Evolutionary conservation across 495 filamentous ascomycete genomes (phyloP), one percentile per base, ranked within the genome.

Genomic region (Pyrenula aspistea): DNA sequence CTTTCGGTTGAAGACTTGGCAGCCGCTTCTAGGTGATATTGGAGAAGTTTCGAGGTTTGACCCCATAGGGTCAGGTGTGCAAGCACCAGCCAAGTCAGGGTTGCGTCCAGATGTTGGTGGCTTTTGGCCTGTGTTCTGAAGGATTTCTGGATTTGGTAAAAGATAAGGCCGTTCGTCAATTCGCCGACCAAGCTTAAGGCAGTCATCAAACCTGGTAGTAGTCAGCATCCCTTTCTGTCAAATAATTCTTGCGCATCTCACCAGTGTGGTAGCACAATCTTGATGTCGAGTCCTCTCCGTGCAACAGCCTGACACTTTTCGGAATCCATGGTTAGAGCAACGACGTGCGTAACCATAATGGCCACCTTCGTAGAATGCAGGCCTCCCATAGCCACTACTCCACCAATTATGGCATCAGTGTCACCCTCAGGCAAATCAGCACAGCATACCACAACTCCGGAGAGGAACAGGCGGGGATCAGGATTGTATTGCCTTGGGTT

Each of bases 181-280:
- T 52, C 86, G 80, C 62, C 85, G 85, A 42, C 91, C 89, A 50
- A 99, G 82, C 68, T 87, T 90, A 31, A 99, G 78, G 67, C 93
- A 99, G 64, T 96, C 92, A 60, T 97, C 93, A 63, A 99, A 96
- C 88, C 88, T 92, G 31, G 19, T 10, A 48, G 52, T 11, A 31
- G 56, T 74, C 59, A 75, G 66, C 55, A 47, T 53, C 12, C 25
- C 15, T 4, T 0, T 15, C 12, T 24, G 25, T 12, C 8, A 8
- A 25, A 24, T 1, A 10, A 22, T 0, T 25, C 1, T 22, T 22
- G 2, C 12, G 21, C 51, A 25, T 55, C 76, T 62, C 76, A 90
- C 93, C 94, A 97, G 65, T 99, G 94, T 24, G 94, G 94, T 53
- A 97, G 75, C n/a, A 98, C 87, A 56, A 94, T 85, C 67, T 89